These are phyloP conservation scores for Epichloe sp. DNA, from an alignment of 2,329 filamentous ascomycete genomes.

Conservation along the genomic window DNA sequence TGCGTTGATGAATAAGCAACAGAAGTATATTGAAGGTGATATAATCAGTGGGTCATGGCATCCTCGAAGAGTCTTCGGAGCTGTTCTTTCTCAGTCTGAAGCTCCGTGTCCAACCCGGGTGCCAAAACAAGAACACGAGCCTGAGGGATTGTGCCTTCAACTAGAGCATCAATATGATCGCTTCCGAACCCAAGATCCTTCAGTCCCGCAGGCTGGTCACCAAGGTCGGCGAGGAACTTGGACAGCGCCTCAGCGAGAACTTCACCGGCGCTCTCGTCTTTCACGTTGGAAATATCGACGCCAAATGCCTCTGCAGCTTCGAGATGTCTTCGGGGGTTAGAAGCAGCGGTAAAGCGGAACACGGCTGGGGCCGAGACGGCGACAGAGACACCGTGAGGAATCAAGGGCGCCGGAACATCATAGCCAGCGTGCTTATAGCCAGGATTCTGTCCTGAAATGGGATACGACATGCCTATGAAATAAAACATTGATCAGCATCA, in stretches of 20 bases:
- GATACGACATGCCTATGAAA: conserved; percentile 75
- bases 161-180: conserved; percentile 66
- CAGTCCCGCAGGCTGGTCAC: conserved; percentile 81
- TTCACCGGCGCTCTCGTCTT: conserved; percentile 79
- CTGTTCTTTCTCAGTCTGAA: conserved; percentile 59
- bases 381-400: conserved; percentile 91
- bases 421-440: conserved; percentile 84
- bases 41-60: conserved; percentile 28
- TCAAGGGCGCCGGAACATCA: conserved; percentile 60
- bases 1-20: no score
- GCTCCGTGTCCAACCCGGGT: conserved; percentile 60
- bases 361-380: conserved; percentile 88
- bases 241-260: conserved; percentile 73
- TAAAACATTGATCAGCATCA: not conserved
- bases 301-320: conserved; percentile 83
- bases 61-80: conserved; percentile 55
- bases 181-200: conserved; percentile 68
- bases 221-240: conserved; percentile 68
- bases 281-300: conserved; percentile 76
- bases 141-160: conserved; percentile 93
- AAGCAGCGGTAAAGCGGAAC: conserved; percentile 83
- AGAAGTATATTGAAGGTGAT: no score
- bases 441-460: conserved; percentile 89
- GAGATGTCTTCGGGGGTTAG: conserved; percentile 85
- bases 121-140: conserved; percentile 82